Conservation (phyloP, 169 alveolate species). For the Cyclospora cayetanensis region DNA sequence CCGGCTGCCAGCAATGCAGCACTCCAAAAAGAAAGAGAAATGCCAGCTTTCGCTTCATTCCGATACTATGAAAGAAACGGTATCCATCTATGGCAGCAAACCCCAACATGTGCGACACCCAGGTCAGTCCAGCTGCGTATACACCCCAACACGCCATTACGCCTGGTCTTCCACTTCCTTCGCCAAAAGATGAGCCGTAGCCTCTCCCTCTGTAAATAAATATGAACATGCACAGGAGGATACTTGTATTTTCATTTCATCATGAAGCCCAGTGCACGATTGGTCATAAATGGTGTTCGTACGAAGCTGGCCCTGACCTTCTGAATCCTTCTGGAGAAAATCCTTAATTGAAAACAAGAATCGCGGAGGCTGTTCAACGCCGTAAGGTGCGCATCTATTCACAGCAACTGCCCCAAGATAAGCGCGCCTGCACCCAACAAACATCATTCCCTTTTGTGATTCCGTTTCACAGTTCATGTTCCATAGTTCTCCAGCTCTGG, state of each 20-base stretch:
- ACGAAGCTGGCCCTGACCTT: too few species aligned
- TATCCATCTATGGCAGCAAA: too few species aligned
- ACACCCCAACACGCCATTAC: conserved; percentile 22
- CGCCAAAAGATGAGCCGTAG: not conserved
- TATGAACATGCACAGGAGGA: not conserved
- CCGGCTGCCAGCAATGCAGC: not conserved
- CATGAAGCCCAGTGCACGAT: too few species aligned
- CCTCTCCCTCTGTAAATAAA: not conserved
- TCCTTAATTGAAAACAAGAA: not conserved
- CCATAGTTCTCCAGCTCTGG: too few species aligned
- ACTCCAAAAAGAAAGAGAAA: not conserved
- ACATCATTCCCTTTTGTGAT: too few species aligned
- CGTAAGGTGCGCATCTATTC: not conserved
- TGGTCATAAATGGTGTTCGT: not conserved
- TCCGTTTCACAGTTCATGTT: too few species aligned
- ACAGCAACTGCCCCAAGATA: not conserved
- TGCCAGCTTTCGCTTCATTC: not conserved
- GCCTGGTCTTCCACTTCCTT: not conserved
- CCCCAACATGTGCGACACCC: too few species aligned
- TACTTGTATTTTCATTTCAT: not conserved
- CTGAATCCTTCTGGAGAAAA: not conserved
- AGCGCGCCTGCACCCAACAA: not conserved
- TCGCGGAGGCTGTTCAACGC: not conserved
- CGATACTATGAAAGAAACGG: too few species aligned
- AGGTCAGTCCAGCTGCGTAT: conserved; percentile 38